Percentiles rank a stretch among this genome's conserved stretches.
Evolutionary conservation across 1,284 basidiomycete genomes (phyloP).

Genomic region (Leccinum pallidistipes): DNA sequence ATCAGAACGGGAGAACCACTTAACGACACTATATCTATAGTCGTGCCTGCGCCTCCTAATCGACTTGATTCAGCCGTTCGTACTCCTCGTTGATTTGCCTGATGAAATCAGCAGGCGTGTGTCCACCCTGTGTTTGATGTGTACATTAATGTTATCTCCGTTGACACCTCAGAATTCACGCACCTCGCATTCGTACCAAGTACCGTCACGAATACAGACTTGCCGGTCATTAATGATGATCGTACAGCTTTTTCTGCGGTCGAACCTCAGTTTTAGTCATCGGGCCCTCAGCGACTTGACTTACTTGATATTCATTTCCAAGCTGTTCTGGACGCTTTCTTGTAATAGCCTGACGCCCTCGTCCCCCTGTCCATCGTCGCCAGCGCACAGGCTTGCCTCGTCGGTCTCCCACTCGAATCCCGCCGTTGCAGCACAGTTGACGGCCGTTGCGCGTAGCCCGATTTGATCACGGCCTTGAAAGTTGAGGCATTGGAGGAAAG

Average conservation of each 20-base stretch:
- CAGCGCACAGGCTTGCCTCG: slow-evolving; percentile 56
- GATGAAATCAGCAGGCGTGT: slow-evolving; percentile 72
- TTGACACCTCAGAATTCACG: slow-evolving; percentile 32
- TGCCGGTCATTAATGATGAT: slow-evolving; percentile 68
- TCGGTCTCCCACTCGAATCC: slow-evolving; percentile 67
- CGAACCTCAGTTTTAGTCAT: slow-evolving; percentile 7
- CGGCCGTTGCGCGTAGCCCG: slow-evolving; percentile 64
- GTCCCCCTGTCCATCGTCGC: slow-evolving; percentile 57
- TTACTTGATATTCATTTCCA: slow-evolving; percentile 57
- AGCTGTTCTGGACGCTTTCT: slow-evolving; percentile 54
- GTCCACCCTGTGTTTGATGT: slow-evolving; percentile 60
- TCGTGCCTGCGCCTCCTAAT: slow-evolving; percentile 21
- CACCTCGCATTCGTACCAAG: slow-evolving; percentile 86
- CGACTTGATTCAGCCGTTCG: slow-evolving; percentile 51
- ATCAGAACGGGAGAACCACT: slow-evolving; percentile 8
- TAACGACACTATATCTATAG: slow-evolving; percentile 11
- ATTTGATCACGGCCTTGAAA: slow-evolving; percentile 63
- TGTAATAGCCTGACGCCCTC: slow-evolving; percentile 64
- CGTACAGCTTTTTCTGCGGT: slow-evolving; percentile 77
- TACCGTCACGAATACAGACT: slow-evolving; percentile 76
- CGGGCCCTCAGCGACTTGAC: slow-evolving; percentile 24
- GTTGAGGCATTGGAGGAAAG: slow-evolving; percentile 76
- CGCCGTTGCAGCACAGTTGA: slow-evolving; percentile 55
- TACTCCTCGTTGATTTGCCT: slow-evolving; percentile 79
- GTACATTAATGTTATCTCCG: slow-evolving; percentile 26